Evolutionary conservation across 345 rosid genomes (phyloP).

Genomic region (Dipteronia dyeriana): DNA sequence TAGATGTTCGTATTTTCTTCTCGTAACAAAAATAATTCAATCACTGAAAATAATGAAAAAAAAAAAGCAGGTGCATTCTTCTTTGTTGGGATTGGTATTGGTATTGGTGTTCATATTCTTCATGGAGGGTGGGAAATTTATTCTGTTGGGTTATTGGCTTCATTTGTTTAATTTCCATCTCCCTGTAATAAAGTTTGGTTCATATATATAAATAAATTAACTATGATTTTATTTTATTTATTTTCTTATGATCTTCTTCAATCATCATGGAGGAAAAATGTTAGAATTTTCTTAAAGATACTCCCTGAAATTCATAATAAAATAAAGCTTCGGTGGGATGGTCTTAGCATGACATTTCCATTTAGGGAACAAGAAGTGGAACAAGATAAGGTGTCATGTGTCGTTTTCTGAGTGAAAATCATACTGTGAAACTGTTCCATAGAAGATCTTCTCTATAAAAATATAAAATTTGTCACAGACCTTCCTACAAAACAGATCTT

Average conservation of each 20-base stretch:
- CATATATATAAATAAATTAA: not conserved
- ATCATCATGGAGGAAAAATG: too few species aligned
- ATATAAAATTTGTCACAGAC: too few species aligned
- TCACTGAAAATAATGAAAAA: slow-evolving; percentile 3
- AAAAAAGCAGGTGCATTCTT: not conserved
- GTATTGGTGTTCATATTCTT: not conserved
- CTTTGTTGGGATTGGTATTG: not conserved
- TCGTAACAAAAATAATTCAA: not conserved
- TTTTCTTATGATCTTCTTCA: not conserved
- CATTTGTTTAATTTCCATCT: slow-evolving; percentile 11
- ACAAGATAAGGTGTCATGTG: too few species aligned
- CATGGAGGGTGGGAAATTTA: not conserved
- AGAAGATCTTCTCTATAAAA: too few species aligned
- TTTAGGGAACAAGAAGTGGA: too few species aligned
- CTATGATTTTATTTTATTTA: not conserved
- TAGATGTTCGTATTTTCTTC: not conserved
- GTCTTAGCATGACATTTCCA: too few species aligned
- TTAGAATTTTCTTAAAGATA: too few species aligned
- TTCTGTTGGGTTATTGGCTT: slow-evolving; percentile 3
- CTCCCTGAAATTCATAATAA: too few species aligned
- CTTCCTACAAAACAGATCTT: too few species aligned
- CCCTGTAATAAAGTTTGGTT: slow-evolving; percentile 10
- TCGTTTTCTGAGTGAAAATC: too few species aligned
- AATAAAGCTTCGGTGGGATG: too few species aligned
- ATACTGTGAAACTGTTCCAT: too few species aligned